These are phyloP conservation scores for Cytospora leucostoma DNA, from an alignment of 2,329 filamentous ascomycete genomes.

Conservation along the genomic window DNA sequence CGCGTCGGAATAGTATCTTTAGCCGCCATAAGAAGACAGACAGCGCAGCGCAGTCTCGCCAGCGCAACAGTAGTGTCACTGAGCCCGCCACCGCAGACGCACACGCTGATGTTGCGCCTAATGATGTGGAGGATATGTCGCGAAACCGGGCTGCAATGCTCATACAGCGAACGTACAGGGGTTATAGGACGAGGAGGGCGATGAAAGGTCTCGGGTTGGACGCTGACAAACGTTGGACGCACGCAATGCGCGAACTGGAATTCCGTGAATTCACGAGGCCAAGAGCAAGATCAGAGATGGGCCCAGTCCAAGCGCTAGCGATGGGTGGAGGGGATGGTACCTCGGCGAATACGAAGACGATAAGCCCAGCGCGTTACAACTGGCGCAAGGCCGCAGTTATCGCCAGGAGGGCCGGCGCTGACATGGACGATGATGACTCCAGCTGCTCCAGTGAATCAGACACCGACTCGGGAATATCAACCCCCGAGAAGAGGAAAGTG, in stretches of 20 bases:
- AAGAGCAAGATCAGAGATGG: slow-evolving; percentile 36
- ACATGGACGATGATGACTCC: slow-evolving; percentile 49
- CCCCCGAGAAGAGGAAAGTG: slow-evolving; percentile 42
- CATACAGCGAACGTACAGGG: slow-evolving; percentile 74
- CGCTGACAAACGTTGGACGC: slow-evolving; percentile 70
- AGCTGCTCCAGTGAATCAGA: slow-evolving; percentile 49
- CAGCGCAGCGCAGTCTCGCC: slow-evolving; percentile 6
- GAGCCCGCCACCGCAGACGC: slow-evolving; percentile 19
- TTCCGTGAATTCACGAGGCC: slow-evolving; percentile 55
- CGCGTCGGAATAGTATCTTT: slow-evolving; percentile 32
- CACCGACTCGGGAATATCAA: slow-evolving; percentile 36
- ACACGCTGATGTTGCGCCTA: slow-evolving; percentile 15
- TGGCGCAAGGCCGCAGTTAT: slow-evolving; percentile 77
- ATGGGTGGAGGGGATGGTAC: no score
- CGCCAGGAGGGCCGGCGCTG: slow-evolving; percentile 70
- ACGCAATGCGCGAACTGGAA: slow-evolving; percentile 61
- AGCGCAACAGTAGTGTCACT: slow-evolving; percentile 13
- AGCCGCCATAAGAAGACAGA: slow-evolving; percentile 19
- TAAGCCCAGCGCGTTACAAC: slow-evolving; percentile 58
- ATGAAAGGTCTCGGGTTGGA: slow-evolving; percentile 69
- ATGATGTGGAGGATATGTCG: slow-evolving; percentile 31
- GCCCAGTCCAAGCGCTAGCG: neutral
- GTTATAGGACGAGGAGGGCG: slow-evolving; percentile 72
- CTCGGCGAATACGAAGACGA: slow-evolving; percentile 26
- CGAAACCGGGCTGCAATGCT: slow-evolving; percentile 52